Evolutionary conservation across 345 rosid species (phyloP), one percentile per base, ranked within the genome.

Genomic region (Hirschfeldia incana): DNA sequence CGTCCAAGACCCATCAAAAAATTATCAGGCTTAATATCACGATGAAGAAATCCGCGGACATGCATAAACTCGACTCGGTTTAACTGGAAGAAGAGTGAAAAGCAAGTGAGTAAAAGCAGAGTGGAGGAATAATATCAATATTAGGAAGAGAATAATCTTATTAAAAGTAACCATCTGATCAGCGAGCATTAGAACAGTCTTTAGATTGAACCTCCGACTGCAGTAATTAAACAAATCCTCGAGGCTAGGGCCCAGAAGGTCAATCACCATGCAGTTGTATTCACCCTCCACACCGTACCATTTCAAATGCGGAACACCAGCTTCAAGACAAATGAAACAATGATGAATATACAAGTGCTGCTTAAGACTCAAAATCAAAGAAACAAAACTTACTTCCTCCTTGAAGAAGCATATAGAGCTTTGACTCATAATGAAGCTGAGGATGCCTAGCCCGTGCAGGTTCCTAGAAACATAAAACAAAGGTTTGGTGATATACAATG

Each of bases 1-100:
- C 97, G 93, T 61, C 96, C 96, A 77, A 95, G 86, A 76, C 99
- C 99, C 99, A 95, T 95, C 73, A 95, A 87, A 76, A 95, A 95
- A 86, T 93, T 95, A 80, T 91, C 99, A 67, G 99, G 99, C 85
- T 95, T 95, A 67, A 95, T 90, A 84, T 93, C 98, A 80, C 99
- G 98, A 67, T 95, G 99, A 78, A 95, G 92, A 84, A 95, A 93
- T 62, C 97, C 96, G 65, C 92, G 93, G 28, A 93, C 87, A 80
- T 95, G 99, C 97, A 96, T 93, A 77, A 85, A 96, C 86, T 93
- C 98, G 69, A 96, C 92, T 78, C 99, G 89, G 71, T 90, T 90
- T 76, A 95, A 85, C 91, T 88, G 78, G 78, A 60, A 77, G 60
- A 42, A 49, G 72, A 42, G 73, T 26, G 42, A 70, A 5, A 3